Base-by-base conservation (phyloP, 495 filamentous ascomycete species). In the Halenospora varia region DNA sequence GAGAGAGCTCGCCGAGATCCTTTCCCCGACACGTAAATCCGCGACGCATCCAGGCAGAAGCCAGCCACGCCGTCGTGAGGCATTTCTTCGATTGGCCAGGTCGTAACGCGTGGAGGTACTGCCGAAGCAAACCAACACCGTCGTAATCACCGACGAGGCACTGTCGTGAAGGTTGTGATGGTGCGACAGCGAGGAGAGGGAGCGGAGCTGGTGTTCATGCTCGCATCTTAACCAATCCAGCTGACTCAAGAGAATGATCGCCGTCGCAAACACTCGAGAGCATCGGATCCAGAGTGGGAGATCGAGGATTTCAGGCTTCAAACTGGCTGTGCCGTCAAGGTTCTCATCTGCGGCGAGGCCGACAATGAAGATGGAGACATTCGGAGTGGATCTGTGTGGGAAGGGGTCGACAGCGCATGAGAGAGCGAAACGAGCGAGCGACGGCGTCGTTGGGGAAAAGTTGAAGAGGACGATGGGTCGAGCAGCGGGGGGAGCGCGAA, bases 221-320 rank as follows among this genome's bases (percentile, higher is more conserved):
- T 60, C 57, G 57, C 48, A 60, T 41, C 49, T 53, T 18, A 41
- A 24, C 41, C 50, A 55, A 60, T 61, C 4, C 47, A 24, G 56
- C 24, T 10, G 11, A 10, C 35, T 46, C 25, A 41, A 23, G 48
- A n/a, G 59, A 47, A 48, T 57, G 53, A 51, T 61, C 53, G 25
- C 41, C 25, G 53, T 57, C 52, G 46, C 52, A 35, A 22, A 53
- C 2, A 53, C 6, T 45, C 44, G 50, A 17, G 42, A 60, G 51
- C 4, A 55, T 55, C 57, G 50, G 54, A 41, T 25, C 25, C 26
- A 39, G 50, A 54, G 29, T 45, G 57, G 52, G 9, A 24, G 18
- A 50, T 60, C 25, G 48, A 42, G 55, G 57, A 3, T 59, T 46
- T 24, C 53, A 35, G 35, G 29, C 49, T 48, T 50, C 24, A 60